A percentile compares a stretch with the other conserved stretches of the same genome.
phyloP scores from a whole-genome alignment of 148 eudicot species.

The Talinum fruticosum region DNA sequence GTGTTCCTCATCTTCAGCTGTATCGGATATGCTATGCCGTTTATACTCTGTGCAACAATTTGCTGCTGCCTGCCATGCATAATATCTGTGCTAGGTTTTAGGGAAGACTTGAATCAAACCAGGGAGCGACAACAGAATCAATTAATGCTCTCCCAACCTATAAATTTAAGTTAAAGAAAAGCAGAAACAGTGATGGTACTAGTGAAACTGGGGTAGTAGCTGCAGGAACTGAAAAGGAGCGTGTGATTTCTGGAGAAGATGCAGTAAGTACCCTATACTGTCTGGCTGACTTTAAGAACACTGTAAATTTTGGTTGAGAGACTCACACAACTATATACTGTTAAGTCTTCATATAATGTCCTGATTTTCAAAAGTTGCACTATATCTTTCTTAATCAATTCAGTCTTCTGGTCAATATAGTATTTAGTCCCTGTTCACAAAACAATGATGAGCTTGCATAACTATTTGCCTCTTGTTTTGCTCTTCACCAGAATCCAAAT shows the following conservation, averaged over 20 bases:
- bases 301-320: neutral
- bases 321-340: neutral
- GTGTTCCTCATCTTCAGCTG: conserved; percentile 86
- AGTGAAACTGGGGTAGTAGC: conserved; percentile 71
- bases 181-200: conserved; percentile 35
- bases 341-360: neutral
- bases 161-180: conserved; percentile 78
- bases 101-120: conserved; percentile 73
- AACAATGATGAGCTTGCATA: neutral
- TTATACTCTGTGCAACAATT: conserved; percentile 87
- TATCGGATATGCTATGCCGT: conserved; percentile 96
- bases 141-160: conserved; percentile 82
- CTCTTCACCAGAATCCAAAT: neutral
- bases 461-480: neutral
- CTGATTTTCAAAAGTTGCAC: neutral
- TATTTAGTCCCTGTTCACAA: neutral
- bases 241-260: conserved; percentile 82
- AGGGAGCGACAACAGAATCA: conserved; percentile 87
- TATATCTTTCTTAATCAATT: neutral
- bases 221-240: conserved; percentile 88
- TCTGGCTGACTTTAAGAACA: neutral
- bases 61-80: conserved; percentile 98
- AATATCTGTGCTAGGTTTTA: conserved; percentile 76
- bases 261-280: conserved; percentile 50
- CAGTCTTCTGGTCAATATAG: neutral